Percentiles rank a stretch among this genome's conserved stretches.
phyloP scores from a whole-genome alignment of 805 yeast species.

The Saturnispora hagleri region DNA sequence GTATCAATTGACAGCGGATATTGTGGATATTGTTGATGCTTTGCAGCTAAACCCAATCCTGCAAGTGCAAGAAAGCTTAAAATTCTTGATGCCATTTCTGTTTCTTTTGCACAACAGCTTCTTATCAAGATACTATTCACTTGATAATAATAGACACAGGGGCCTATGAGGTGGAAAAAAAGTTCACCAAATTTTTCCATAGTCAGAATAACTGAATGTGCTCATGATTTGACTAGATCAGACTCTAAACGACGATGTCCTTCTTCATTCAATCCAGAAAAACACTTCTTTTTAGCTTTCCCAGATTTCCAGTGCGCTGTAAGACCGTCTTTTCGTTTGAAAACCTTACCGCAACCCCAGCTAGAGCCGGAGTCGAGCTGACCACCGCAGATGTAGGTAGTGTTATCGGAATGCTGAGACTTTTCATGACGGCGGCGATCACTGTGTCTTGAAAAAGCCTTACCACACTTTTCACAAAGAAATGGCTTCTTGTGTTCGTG shows the following conservation, averaged over 20 bases:
- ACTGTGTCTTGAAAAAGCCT: constrained; percentile 27
- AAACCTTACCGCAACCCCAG: constrained; percentile 31
- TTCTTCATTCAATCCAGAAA: constrained; percentile 15
- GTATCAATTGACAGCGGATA: constrained; percentile 15
- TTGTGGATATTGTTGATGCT: constrained; percentile 21
- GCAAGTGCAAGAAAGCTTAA: not conserved
- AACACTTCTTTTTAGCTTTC: constrained; percentile 28
- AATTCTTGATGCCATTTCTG: not conserved
- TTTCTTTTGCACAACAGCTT: not conserved
- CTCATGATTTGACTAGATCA: constrained; percentile 3
- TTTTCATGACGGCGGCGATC: constrained; percentile 29
- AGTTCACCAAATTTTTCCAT: not conserved
- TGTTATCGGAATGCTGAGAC: constrained; percentile 23
- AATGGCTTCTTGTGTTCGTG: constrained; percentile 29
- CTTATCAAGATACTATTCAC: not conserved
- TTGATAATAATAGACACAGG: not conserved
- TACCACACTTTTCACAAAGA: constrained; percentile 22
- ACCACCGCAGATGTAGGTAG: constrained; percentile 25
- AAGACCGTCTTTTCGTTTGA: constrained; percentile 29
- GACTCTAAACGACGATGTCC: constrained; percentile 5
- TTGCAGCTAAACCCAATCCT: constrained; percentile 10
- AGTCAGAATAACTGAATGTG: not conserved
- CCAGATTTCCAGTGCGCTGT: constrained; percentile 30
- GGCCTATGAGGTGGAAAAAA: not conserved
- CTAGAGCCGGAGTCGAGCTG: constrained; percentile 20